Conservation (phyloP, 345 rosid genomes). For the Hibiscus syriacus region DNA sequence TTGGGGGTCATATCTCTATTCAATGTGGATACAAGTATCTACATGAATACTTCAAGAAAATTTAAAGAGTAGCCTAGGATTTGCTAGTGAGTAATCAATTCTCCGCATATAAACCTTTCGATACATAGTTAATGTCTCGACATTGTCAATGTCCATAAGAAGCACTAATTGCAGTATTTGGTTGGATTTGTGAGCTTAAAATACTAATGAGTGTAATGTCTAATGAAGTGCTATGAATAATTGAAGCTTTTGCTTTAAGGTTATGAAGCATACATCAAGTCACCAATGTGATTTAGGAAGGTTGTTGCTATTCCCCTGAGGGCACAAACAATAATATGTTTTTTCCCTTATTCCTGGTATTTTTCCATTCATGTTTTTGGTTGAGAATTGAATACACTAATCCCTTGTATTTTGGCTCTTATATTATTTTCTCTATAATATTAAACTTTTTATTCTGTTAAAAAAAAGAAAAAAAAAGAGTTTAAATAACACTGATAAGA, state of each 20-base stretch:
- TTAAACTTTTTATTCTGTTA: background rate
- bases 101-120: background rate
- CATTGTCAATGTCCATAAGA: background rate
- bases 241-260: background rate
- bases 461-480: background rate
- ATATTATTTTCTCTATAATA: background rate
- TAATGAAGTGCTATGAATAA: background rate
- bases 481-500: background rate
- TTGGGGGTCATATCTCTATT: no score
- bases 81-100: background rate
- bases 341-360: background rate
- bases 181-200: background rate
- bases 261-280: background rate
- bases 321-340: background rate
- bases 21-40: background rate
- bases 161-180: background rate
- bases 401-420: background rate
- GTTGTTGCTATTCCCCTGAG: background rate
- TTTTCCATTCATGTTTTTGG: background rate
- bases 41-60: background rate
- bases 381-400: background rate
- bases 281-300: background rate
- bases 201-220: background rate
- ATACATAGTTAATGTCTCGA: background rate
- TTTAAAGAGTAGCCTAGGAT: background rate